phyloP scores from a whole-genome alignment of 805 yeast genomes.

The Grigorovia yakushimaensis region DNA sequence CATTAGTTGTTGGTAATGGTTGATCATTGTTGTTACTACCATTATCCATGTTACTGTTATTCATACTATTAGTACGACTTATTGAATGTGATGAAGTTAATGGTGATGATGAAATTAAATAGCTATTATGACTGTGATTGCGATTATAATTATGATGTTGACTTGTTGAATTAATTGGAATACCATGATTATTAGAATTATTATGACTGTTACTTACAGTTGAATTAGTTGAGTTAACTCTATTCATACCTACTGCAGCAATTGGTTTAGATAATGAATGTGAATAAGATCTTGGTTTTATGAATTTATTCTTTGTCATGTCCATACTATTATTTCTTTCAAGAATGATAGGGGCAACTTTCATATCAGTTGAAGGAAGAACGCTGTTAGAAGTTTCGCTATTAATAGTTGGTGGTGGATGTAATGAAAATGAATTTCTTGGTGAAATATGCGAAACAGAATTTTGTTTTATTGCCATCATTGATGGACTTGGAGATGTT shows the following conservation, averaged over 20 bases:
- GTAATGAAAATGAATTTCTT: background rate
- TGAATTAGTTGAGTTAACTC: background rate
- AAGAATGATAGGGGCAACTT: background rate
- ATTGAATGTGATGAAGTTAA: background rate
- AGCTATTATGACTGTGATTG: background rate
- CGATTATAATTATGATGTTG: background rate
- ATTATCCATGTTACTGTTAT: background rate
- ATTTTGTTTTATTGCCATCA: background rate
- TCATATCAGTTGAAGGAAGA: background rate
- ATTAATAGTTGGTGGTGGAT: background rate
- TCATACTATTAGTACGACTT: background rate
- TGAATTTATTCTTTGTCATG: constrained; percentile 4
- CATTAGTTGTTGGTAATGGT: constrained; percentile 4
- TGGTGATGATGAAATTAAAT: background rate
- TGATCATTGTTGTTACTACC: too few species aligned
- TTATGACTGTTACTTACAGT: background rate
- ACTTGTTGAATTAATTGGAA: background rate
- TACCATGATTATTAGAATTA: background rate
- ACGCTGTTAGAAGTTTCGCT: background rate
- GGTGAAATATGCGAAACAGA: background rate
- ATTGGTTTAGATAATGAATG: constrained; percentile 15
- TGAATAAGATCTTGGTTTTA: constrained; percentile 25
- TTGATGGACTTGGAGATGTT: background rate
- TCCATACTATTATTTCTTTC: background rate
- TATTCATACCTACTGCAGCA: background rate